Evolutionary conservation across 331 rosid species (phyloP).

Genomic region (Saraca asoca): DNA sequence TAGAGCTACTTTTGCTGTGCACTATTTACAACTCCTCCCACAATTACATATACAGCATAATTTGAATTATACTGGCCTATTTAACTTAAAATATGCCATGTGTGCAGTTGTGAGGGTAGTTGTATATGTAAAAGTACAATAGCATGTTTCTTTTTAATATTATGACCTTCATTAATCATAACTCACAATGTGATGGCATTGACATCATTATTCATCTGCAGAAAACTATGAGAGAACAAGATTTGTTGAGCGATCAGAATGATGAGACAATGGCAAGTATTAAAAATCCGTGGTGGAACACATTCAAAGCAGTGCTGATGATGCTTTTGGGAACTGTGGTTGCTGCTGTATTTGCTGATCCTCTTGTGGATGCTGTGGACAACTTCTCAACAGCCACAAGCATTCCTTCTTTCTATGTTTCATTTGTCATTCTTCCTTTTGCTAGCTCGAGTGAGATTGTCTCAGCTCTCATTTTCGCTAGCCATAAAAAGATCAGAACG

Average conservation of each 20-base stretch:
- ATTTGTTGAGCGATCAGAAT: background rate
- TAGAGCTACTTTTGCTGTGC: no score
- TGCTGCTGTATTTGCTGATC: slow-evolving; percentile 66
- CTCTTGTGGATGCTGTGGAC: slow-evolving; percentile 72
- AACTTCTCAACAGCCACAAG: slow-evolving; percentile 70
- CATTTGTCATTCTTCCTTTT: slow-evolving; percentile 65
- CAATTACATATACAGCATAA: no score
- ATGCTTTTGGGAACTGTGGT: slow-evolving; percentile 57
- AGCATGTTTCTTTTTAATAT: no score
- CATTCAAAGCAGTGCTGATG: slow-evolving; percentile 51
- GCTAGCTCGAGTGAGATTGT: slow-evolving; percentile 76
- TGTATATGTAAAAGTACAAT: no score
- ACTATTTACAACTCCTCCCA: no score
- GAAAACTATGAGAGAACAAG: slow-evolving; percentile 27
- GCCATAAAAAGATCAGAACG: slow-evolving; percentile 56
- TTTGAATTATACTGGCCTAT: no score
- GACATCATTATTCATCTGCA: slow-evolving; percentile 11
- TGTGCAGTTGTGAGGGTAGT: no score
- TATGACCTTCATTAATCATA: no score
- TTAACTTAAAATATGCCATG: no score
- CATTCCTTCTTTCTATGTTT: slow-evolving; percentile 71
- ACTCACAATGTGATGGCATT: background rate
- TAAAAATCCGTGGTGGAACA: slow-evolving; percentile 26
- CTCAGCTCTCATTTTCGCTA: slow-evolving; percentile 62
- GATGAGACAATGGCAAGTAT: slow-evolving; percentile 28